Conservation (phyloP, 2,329 filamentous ascomycete genomes). For the Biscogniauxia marginata region DNA sequence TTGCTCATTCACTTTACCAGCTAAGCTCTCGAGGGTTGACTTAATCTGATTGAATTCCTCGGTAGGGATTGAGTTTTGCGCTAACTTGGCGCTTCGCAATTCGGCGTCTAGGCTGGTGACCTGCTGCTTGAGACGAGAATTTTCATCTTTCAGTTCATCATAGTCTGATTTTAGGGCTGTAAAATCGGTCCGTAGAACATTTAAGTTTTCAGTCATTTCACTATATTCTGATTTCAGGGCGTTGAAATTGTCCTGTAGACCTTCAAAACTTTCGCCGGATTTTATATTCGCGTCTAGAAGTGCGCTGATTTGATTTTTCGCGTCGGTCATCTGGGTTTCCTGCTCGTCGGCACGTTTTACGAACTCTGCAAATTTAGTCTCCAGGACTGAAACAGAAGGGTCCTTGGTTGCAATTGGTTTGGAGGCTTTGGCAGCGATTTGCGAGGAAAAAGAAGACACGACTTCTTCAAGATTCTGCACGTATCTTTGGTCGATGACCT, state of each 20-base stretch:
- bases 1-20: background rate
- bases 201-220: background rate
- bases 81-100: background rate
- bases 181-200: slow-evolving; percentile 2
- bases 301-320: background rate
- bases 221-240: slow-evolving; percentile 12
- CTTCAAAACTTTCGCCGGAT: slow-evolving; percentile 4
- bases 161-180: background rate
- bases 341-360: slow-evolving; percentile 14
- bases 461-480: slow-evolving; percentile 17
- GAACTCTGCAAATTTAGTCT: slow-evolving; percentile 21
- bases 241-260: slow-evolving; percentile 10
- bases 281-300: slow-evolving; percentile 8
- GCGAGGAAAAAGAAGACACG: slow-evolving; percentile 7
- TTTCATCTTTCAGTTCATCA: background rate
- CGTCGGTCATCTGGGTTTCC: slow-evolving; percentile 14
- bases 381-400: slow-evolving; percentile 15
- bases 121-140: background rate
- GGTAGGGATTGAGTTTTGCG: background rate
- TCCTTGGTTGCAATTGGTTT: slow-evolving; percentile 11
- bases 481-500: slow-evolving; percentile 16
- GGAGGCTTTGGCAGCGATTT: slow-evolving; percentile 2
- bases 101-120: background rate
- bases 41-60: background rate
- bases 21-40: background rate